Evolutionary conservation across 176 grass and related monocot species (phyloP), one percentile per base, ranked within the genome.

Genomic region (Eremochloa ophiuroides): DNA sequence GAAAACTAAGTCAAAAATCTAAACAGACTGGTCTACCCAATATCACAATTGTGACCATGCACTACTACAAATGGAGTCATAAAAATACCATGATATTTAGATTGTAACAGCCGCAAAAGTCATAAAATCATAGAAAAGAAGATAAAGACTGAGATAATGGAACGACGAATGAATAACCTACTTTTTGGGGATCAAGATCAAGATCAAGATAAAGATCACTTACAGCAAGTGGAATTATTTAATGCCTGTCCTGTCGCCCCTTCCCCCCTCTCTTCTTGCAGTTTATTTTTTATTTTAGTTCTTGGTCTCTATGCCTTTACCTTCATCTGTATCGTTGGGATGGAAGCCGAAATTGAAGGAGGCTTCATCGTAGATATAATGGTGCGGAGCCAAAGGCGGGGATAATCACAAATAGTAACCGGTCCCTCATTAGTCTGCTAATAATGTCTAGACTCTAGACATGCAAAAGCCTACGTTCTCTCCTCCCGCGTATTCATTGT

Each of bases 321-420:
- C 47, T 31, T 51, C 51, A 1, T 27, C 78, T 69, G 28, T 34
- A 23, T 40, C 4, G 46, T 70, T 25, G 44, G 37, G 5, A 3
- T 20, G 47, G 34, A 81, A 85, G 79, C 86, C 62, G 71, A 77
- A 81, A 71, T 10, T 55, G 63, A 77, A 73, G 80, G 74, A 34
- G 59, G 20, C 5, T 40, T 17, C 44, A 15, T 12, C 25, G 43
- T 60, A 23, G 56, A 78, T 43, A 88, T 83, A 88, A 88, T 22
- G 87, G 82, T 46, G n/a, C 1, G 34, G 77, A 85, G 87, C 26
- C 34, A 85, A 74, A 73, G 59, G 20, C 60, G 76, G 76, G 56
- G 4, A 23, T 2, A n/a, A 14, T 63, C 43, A 53, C 42, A 67
- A 80, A 80, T 80, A 80, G 43, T 9, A 80, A 79, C 30, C 40